These are phyloP conservation scores for Pseudopyrenochaeta lycopersici DNA, from an alignment of 2,329 filamentous ascomycete species.

Conservation along the genomic window DNA sequence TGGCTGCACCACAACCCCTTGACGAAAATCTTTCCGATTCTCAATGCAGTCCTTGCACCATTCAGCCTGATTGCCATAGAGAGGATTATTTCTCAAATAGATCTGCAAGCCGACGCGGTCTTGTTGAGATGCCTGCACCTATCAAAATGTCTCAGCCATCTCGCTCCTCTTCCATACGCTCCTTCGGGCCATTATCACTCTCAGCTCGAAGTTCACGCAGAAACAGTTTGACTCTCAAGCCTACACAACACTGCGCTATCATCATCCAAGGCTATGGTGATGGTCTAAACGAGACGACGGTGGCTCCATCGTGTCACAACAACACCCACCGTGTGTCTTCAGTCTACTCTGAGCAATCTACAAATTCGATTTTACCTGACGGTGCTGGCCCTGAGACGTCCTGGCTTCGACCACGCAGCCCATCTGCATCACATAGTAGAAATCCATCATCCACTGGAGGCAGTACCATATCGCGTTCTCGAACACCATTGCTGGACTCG, in stretches of 20 bases:
- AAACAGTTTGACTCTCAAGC: conserved; percentile 37
- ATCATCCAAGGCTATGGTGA: conserved; percentile 52
- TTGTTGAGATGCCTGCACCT: conserved; percentile 41
- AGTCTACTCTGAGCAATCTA: conserved; percentile 17
- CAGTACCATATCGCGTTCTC: conserved; percentile 19
- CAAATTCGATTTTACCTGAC: conserved; percentile 22
- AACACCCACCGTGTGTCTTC: conserved; percentile 6
- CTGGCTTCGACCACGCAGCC: conserved; percentile 26
- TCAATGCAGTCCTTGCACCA: conserved; percentile 24
- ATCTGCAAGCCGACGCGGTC: conserved; percentile 34
- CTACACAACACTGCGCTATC: conserved; percentile 44
- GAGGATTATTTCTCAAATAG: conserved; percentile 49
- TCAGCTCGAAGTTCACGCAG: conserved; percentile 37
- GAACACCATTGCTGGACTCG: conserved; percentile 35
- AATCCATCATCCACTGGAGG: conserved; percentile 15
- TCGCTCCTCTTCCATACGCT: conserved; percentile 48
- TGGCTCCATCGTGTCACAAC: conserved; percentile 6
- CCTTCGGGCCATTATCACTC: conserved; percentile 39
- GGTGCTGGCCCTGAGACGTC: conserved; percentile 24
- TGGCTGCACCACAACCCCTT: conserved; percentile 22
- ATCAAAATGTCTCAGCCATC: conserved; percentile 34
- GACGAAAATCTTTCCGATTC: conserved; percentile 22
- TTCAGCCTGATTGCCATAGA: conserved; percentile 58
- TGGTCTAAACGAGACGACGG: conserved; percentile 37
- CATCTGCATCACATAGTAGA: conserved; percentile 19